Conservation (phyloP, 1,284 basidiomycete species). For the Vanrija pseudolonga region DNA sequence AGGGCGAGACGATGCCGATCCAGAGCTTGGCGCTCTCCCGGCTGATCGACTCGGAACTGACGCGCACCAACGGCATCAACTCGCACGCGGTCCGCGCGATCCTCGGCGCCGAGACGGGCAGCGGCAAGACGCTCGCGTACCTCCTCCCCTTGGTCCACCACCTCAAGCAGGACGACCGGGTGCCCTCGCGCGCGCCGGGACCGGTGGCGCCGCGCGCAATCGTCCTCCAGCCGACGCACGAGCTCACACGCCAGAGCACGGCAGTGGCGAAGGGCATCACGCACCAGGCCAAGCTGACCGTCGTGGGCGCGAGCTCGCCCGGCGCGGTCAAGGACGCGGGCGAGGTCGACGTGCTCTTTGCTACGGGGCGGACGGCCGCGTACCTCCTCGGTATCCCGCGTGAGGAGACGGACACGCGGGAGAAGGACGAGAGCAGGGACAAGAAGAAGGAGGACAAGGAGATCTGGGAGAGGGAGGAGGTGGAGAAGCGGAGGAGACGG, state of each 20-base stretch:
- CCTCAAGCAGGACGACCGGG: slow-evolving; percentile 57
- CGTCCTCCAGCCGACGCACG: slow-evolving; percentile 80
- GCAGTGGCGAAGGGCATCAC: slow-evolving; percentile 67
- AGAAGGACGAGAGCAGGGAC: slow-evolving; percentile 13
- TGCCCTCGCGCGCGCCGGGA: not conserved
- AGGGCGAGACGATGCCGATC: slow-evolving; percentile 59
- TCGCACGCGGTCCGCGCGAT: slow-evolving; percentile 53
- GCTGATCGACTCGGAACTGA: slow-evolving; percentile 48
- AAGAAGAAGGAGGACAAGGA: slow-evolving; percentile 6
- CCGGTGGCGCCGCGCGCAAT: slow-evolving; percentile 61
- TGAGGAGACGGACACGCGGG: slow-evolving; percentile 52
- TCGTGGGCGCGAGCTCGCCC: slow-evolving; percentile 61
- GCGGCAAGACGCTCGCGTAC: slow-evolving; percentile 86
- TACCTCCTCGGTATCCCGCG: slow-evolving; percentile 82
- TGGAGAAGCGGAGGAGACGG: not conserved
- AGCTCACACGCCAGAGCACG: slow-evolving; percentile 73
- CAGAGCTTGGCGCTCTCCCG: slow-evolving; percentile 66
- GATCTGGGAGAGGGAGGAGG: not conserved
- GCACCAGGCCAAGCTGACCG: slow-evolving; percentile 69
- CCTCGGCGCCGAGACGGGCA: slow-evolving; percentile 80
- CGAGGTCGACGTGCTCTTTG: slow-evolving; percentile 65
- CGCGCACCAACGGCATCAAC: slow-evolving; percentile 16
- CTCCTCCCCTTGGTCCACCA: slow-evolving; percentile 73
- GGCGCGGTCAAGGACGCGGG: slow-evolving; percentile 23
- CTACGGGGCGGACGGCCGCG: slow-evolving; percentile 74